These are phyloP conservation scores for Trypanosoma mega DNA, from an alignment of 208 protist species.

Conservation along the genomic window DNA sequence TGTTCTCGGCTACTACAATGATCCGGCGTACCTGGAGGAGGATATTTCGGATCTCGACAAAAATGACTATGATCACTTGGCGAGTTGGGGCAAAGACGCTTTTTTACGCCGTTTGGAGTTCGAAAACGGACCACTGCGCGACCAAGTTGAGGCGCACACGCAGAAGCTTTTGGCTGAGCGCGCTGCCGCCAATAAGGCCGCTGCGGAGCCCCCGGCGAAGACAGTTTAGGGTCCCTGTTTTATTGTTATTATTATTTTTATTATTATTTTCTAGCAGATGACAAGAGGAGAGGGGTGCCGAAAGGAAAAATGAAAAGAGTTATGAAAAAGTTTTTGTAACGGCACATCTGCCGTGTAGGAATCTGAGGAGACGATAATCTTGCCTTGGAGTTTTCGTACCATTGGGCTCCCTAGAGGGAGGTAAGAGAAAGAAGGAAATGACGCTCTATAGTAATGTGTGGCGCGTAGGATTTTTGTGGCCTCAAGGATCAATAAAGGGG, in stretches of 20 bases:
- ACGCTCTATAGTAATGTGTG: neutral
- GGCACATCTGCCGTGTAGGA: neutral
- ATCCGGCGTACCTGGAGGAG: conserved; percentile 87
- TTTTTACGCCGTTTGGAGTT: conserved; percentile 93
- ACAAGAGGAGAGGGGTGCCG: neutral
- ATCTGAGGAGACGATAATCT: neutral
- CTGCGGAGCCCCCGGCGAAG: conserved; percentile 27
- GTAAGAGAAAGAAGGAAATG: neutral
- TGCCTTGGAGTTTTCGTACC: neutral
- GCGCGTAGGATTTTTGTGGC: neutral
- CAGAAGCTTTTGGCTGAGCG: conserved; percentile 82
- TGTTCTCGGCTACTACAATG: conserved; percentile 92
- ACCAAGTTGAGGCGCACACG: conserved; percentile 91
- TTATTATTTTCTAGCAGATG: neutral
- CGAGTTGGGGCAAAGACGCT: conserved; percentile 83
- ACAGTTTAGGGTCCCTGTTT: neutral
- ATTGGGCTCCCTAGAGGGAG: neutral
- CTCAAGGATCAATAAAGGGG: neutral
- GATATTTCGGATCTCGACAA: conserved; percentile 85
- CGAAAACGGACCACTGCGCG: conserved; percentile 90
- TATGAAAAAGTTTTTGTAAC: neutral
- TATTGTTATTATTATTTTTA: too few species aligned
- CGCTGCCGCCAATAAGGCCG: conserved; percentile 40
- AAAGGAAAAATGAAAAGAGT: conserved; percentile 6
- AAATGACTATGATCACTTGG: conserved; percentile 91